A percentile compares a stretch with the other conserved stretches of the same genome.
phyloP scores from a whole-genome alignment of 2,329 filamentous ascomycete genomes.

The Cercospora beticola region DNA sequence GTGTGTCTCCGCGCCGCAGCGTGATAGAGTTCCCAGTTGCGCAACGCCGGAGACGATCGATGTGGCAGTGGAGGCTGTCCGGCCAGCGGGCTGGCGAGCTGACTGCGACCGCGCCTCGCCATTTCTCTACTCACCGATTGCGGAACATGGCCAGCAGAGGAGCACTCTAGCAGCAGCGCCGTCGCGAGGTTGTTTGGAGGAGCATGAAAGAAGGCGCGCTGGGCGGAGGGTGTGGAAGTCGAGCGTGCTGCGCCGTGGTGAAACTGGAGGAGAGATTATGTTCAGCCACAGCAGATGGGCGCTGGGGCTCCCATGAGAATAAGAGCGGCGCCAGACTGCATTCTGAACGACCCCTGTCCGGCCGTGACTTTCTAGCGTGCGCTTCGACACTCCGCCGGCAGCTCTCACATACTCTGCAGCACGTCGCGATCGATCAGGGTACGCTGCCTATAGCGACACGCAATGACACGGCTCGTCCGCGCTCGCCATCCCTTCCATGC shows the following conservation, averaged over 20 bases:
- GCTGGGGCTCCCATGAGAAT: conserved; percentile 15
- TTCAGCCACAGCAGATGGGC: conserved; percentile 27
- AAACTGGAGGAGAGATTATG: conserved; percentile 25
- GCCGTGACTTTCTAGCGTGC: conserved; percentile 11
- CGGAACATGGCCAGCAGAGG: conserved; percentile 45
- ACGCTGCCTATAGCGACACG: conserved; percentile 13
- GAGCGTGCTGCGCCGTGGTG: conserved; percentile 21
- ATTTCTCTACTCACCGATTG: conserved; percentile 44
- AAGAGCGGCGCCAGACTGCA: conserved; percentile 4
- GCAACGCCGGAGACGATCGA: conserved; percentile 24
- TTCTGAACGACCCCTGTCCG: not conserved
- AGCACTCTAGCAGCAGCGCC: conserved; percentile 21
- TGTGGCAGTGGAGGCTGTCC: conserved; percentile 24
- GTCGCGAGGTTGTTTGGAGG: conserved; percentile 15
- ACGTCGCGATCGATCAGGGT: conserved; percentile 19
- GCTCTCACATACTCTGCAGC: conserved; percentile 9
- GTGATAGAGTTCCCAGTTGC: conserved; percentile 28
- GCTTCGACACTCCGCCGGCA: conserved; percentile 18
- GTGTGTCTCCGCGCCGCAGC: not conserved
- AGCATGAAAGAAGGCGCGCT: conserved; percentile 21
- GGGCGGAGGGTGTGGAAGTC: conserved; percentile 14
- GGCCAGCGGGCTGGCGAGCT: conserved; percentile 10
- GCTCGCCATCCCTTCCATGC: conserved; percentile 12
- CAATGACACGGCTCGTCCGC: conserved; percentile 4
- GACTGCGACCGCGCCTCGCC: conserved; percentile 6